phyloP scores from a whole-genome alignment of 108 stramenopile genomes.

The Seminavis robusta region DNA sequence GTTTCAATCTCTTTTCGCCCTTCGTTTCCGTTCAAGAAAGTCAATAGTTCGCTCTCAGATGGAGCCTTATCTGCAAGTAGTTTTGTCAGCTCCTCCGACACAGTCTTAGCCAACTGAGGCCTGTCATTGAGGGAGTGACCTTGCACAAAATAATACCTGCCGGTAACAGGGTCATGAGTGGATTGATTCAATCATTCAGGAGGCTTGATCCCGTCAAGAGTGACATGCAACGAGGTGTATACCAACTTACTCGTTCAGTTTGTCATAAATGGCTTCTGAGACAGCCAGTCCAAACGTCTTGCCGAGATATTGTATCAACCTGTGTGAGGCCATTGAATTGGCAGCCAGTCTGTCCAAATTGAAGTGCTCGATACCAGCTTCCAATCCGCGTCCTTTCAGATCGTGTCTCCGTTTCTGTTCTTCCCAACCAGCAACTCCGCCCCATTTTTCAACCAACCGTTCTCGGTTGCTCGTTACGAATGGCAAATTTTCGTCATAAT shows the following conservation, averaged over 20 bases:
- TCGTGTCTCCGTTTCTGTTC: constrained; percentile 69
- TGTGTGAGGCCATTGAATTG: constrained; percentile 84
- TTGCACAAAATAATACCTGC: constrained; percentile 69
- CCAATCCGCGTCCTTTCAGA: constrained; percentile 72
- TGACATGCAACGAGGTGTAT: not conserved
- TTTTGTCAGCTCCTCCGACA: constrained; percentile 32
- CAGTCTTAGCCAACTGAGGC: constrained; percentile 48
- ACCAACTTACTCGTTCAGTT: constrained; percentile 58
- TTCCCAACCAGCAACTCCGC: constrained; percentile 72
- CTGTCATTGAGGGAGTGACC: constrained; percentile 59
- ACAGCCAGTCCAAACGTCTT: constrained; percentile 68
- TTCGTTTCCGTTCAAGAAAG: constrained; percentile 63
- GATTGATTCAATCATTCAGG: not conserved
- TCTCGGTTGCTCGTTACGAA: constrained; percentile 82
- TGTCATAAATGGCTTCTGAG: constrained; percentile 74
- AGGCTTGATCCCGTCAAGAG: not conserved
- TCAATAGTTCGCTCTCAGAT: constrained; percentile 34
- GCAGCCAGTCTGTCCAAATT: constrained; percentile 80
- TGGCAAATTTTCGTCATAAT: constrained; percentile 64
- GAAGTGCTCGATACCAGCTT: constrained; percentile 82
- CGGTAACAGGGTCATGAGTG: not conserved
- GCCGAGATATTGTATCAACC: constrained; percentile 76
- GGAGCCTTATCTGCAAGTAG: constrained; percentile 20
- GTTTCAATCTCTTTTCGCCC: constrained; percentile 65
- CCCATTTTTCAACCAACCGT: constrained; percentile 77